phyloP scores from a whole-genome alignment of 768 basidiomycete species.

The Naganishia onofrii region DNA sequence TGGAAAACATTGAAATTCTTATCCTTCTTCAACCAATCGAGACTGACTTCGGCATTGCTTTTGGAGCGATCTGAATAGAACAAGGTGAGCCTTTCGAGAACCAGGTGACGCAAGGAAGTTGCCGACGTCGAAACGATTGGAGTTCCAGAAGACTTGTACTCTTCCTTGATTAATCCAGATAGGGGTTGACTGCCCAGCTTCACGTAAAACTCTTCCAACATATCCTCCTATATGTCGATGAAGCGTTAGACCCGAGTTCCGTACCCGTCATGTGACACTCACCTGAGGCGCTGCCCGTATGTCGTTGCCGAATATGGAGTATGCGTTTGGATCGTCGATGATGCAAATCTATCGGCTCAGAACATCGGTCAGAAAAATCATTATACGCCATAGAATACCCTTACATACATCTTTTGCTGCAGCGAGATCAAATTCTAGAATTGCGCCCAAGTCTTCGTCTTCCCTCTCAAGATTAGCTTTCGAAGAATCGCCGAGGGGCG shows the following conservation, averaged over 20 bases:
- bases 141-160: conserved; percentile 57
- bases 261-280: conserved; percentile 15
- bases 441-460: conserved; percentile 71
- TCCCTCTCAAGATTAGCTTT: conserved; percentile 50
- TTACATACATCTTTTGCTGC: conserved; percentile 57
- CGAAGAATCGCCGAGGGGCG: conserved; percentile 44
- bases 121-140: conserved; percentile 34
- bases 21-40: conserved; percentile 50
- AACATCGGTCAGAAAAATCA: conserved; percentile 41
- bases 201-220: conserved; percentile 82
- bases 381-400: neutral
- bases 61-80: conserved; percentile 78
- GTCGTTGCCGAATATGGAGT: conserved; percentile 72
- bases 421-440: conserved; percentile 65
- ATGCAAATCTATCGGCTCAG: conserved; percentile 59
- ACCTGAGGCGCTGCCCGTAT: conserved; percentile 58
- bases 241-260: conserved; percentile 41
- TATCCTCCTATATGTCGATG: conserved; percentile 70
- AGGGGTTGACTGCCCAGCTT: conserved; percentile 72
- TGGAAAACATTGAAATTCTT: conserved; percentile 50
- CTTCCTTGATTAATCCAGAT: conserved; percentile 71
- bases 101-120: conserved; percentile 41
- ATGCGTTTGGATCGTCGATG: conserved; percentile 78
- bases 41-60: conserved; percentile 45
- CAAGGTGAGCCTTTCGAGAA: conserved; percentile 76